Evolutionary conservation across 495 filamentous ascomycete species (phyloP).

Genomic region (Podospora appendiculata): DNA sequence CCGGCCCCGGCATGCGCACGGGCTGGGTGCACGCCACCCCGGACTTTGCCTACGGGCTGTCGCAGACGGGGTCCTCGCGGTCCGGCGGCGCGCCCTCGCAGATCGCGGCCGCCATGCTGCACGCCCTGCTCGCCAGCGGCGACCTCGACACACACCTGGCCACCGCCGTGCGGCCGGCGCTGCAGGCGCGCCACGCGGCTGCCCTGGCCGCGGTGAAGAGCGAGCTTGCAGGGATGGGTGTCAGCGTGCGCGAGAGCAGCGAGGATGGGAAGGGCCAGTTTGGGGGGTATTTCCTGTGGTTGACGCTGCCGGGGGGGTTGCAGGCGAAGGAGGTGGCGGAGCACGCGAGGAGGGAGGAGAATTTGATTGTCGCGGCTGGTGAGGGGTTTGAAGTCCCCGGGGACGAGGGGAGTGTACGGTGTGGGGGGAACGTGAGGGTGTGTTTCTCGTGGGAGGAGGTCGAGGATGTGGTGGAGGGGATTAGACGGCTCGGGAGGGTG

Average conservation of each 20-base stretch:
- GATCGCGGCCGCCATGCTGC: slow-evolving; percentile 56
- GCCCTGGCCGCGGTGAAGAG: slow-evolving; percentile 47
- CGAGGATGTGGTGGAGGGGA: slow-evolving; percentile 58
- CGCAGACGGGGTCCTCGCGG: slow-evolving; percentile 60
- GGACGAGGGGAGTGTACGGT: slow-evolving; percentile 40
- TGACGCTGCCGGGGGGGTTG: slow-evolving; percentile 49
- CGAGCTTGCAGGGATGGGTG: slow-evolving; percentile 53
- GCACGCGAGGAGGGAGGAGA: slow-evolving; percentile 46
- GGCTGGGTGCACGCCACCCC: slow-evolving; percentile 75
- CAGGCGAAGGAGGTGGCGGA: slow-evolving; percentile 47
- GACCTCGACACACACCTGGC: slow-evolving; percentile 38
- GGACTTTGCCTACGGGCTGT: slow-evolving; percentile 58
- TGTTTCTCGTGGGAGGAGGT: slow-evolving; percentile 73
- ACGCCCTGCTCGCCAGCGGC: slow-evolving; percentile 47
- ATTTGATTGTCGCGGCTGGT: slow-evolving; percentile 56
- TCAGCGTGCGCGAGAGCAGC: slow-evolving; percentile 25
- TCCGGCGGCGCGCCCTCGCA: slow-evolving; percentile 76
- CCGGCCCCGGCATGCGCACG: slow-evolving; percentile 68
- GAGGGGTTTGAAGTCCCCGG: slow-evolving; percentile 59
- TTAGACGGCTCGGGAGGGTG: slow-evolving; percentile 51
- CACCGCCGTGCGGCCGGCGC: slow-evolving; percentile 38
- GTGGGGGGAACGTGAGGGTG: slow-evolving; percentile 51
- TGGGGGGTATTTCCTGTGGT: slow-evolving; percentile 82
- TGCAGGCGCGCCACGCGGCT: slow-evolving; percentile 46
- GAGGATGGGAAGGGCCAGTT: slow-evolving; percentile 22